phyloP scores from a whole-genome alignment of 805 yeast genomes.

The Starmerella stigmatis region DNA sequence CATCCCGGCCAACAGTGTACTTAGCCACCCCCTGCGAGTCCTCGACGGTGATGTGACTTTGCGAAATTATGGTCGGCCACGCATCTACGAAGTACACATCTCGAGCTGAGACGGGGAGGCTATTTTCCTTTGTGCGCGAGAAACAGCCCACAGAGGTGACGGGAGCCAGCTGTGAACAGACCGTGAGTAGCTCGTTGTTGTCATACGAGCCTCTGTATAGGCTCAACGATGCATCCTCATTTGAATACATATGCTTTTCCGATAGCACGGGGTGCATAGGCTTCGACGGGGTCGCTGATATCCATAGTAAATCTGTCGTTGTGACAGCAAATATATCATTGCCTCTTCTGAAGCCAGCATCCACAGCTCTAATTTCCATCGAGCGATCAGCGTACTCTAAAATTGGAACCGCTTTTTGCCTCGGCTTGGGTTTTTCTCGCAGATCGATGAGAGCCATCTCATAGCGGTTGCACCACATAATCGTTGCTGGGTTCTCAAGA shows the following conservation, averaged over 20 bases:
- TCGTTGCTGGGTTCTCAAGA: constrained; percentile 2
- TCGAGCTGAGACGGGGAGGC: constrained; percentile 32
- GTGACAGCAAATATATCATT: constrained; percentile 49
- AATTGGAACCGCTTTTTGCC: neutral
- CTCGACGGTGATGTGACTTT: constrained; percentile 17
- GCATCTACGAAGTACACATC: constrained; percentile 18
- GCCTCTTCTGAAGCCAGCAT: constrained; percentile 22
- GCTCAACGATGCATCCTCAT: constrained; percentile 44
- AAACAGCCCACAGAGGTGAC: constrained; percentile 32
- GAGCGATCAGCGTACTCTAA: constrained; percentile 11
- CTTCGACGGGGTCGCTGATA: constrained; percentile 25
- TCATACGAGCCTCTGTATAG: constrained; percentile 29
- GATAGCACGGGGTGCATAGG: constrained; percentile 43
- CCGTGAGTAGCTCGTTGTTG: constrained; percentile 21
- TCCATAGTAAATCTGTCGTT: constrained; percentile 52
- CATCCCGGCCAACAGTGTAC: constrained; percentile 16
- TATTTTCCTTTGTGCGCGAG: constrained; percentile 26
- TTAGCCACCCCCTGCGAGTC: constrained; percentile 4
- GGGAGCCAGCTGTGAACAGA: constrained; percentile 31
- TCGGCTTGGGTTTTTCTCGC: constrained; percentile 7
- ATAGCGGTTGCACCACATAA: constrained; percentile 21
- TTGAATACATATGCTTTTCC: constrained; percentile 61
- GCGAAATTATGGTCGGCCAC: constrained; percentile 23
- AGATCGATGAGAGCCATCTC: constrained; percentile 12
- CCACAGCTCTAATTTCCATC: constrained; percentile 19